A percentile compares a stretch with the other conserved stretches of the same genome.
These are phyloP conservation scores for Phytophthora syringae DNA, from an alignment of 352 stramenopile species.

Conservation along the genomic window DNA sequence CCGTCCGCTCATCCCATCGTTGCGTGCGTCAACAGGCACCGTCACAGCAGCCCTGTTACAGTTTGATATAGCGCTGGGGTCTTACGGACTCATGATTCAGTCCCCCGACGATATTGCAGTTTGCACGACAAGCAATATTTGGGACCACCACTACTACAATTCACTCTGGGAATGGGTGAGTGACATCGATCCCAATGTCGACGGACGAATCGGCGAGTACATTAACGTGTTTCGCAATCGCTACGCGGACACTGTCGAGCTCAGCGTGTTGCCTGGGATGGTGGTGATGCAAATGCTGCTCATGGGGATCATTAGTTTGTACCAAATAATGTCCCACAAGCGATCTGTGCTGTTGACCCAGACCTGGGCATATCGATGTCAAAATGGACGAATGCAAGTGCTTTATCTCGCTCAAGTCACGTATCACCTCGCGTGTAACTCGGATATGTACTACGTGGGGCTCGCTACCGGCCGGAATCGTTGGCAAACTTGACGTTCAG, in stretches of 20 bases:
- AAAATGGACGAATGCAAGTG: constrained; percentile 38
- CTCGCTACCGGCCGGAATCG: constrained; percentile 34
- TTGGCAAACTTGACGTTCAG: constrained; percentile 41
- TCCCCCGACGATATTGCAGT: constrained; percentile 34
- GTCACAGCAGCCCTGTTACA: too few relatives aligned
- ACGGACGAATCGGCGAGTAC: constrained; percentile 23
- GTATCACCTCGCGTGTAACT: constrained; percentile 38
- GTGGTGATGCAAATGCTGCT: constrained; percentile 36
- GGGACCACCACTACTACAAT: constrained; percentile 41
- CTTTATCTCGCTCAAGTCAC: constrained; percentile 37
- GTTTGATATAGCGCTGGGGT: too few relatives aligned
- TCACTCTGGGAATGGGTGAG: constrained; percentile 35
- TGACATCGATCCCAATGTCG: constrained; percentile 2
- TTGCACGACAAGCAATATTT: constrained; percentile 25
- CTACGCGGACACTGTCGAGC: constrained; percentile 17
- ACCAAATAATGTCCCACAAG: constrained; percentile 39
- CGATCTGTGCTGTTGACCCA: constrained; percentile 36
- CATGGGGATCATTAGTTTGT: constrained; percentile 35
- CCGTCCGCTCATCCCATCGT: too few relatives aligned
- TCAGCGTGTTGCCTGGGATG: constrained; percentile 31
- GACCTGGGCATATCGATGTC: constrained; percentile 41
- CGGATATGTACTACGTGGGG: constrained; percentile 34
- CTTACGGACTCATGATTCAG: constrained; percentile 40
- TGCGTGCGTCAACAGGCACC: too few relatives aligned
- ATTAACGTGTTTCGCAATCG: constrained; percentile 26